Evolutionary conservation across 139 green algal species (phyloP), one percentile per base, ranked within the genome.

Genomic region (Chloropicon primus): DNA sequence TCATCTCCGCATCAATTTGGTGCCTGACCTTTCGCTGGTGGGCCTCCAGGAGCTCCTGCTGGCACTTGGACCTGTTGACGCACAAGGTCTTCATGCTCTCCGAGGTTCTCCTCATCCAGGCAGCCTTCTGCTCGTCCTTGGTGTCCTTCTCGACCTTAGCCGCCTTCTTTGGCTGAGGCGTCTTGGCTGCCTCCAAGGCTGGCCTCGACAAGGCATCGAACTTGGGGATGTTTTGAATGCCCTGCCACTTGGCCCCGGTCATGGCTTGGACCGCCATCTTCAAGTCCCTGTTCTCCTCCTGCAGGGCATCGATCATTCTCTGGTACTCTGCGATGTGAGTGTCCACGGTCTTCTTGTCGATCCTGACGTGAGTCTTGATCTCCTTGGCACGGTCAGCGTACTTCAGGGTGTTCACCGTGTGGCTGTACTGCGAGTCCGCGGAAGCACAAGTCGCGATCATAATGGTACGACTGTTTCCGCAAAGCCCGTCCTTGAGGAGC

Each of bases 341-440:
- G 83, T 93, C 87, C n/a, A 93, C 88, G 0, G 85, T 93, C 54
- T 85, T 86, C 24, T 89, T 83, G 78, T 95, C 94, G 74, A 86
- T 82, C n/a, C 90, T 80, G 71, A 94, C 82, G 74, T 93, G 88
- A 1, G 91, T 96, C 84, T 96, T 95, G 85, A 96, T 96, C 81
- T 95, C 91, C 84, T 96, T 96, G 28, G 92, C 92, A 0, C 92
- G 75, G 74, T 87, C 79, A 22, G 83, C 83, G 74, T 87, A 87
- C 73, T 89, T 89, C 3, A 91, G 73, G 10, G 85, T 91, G 81
- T 89, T 91, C 54, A 85, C 87, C 22, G 87, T 93, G 85, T 97
- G 88, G 54, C 92, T 83, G 80, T 94, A 96, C 80, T 96, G 89
- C 53, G 91, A 83, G 83, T 72, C 92, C 23, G 85, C 74, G 2